These are phyloP conservation scores for Candida alai DNA, from an alignment of 805 yeast genomes.

Conservation along the genomic window DNA sequence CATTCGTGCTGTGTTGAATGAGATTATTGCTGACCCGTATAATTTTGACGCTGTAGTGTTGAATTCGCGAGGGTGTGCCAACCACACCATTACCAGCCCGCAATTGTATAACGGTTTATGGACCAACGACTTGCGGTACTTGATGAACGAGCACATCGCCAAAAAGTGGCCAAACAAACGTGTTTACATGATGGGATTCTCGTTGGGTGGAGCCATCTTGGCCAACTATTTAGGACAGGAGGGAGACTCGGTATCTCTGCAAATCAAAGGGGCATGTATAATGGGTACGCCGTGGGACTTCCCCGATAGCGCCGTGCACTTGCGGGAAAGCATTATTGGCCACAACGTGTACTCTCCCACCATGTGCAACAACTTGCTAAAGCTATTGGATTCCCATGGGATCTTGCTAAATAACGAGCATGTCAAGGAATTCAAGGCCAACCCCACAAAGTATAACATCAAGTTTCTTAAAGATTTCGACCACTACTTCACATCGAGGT, in stretches of 20 bases:
- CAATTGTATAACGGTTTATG: slow-evolving; percentile 63
- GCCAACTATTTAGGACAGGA: slow-evolving; percentile 72
- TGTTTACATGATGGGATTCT: slow-evolving; percentile 64
- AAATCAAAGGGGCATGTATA: slow-evolving; percentile 54
- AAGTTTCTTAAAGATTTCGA: slow-evolving; percentile 55
- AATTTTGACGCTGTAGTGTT: slow-evolving; percentile 56
- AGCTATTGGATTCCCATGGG: slow-evolving; percentile 29
- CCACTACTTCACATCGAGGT: slow-evolving; percentile 53
- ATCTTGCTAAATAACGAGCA: slow-evolving; percentile 20
- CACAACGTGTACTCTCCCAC: slow-evolving; percentile 37
- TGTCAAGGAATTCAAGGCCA: slow-evolving; percentile 22
- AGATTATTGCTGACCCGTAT: slow-evolving; percentile 36
- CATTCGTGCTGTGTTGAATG: slow-evolving; percentile 51
- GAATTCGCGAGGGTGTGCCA: slow-evolving; percentile 74
- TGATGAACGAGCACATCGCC: slow-evolving; percentile 48
- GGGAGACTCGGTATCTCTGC: slow-evolving; percentile 40
- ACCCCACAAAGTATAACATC: slow-evolving; percentile 29
- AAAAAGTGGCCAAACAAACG: slow-evolving; percentile 56
- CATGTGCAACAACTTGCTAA: slow-evolving; percentile 38
- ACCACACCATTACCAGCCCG: slow-evolving; percentile 68
- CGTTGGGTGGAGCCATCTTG: slow-evolving; percentile 67
- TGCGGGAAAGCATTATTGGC: slow-evolving; percentile 41
- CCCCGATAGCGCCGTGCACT: slow-evolving; percentile 46
- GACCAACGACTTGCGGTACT: slow-evolving; percentile 64
- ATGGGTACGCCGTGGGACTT: slow-evolving; percentile 76